Base-by-base conservation (phyloP, 2,329 filamentous ascomycete species). In the Pseudocercospora vitis region DNA sequence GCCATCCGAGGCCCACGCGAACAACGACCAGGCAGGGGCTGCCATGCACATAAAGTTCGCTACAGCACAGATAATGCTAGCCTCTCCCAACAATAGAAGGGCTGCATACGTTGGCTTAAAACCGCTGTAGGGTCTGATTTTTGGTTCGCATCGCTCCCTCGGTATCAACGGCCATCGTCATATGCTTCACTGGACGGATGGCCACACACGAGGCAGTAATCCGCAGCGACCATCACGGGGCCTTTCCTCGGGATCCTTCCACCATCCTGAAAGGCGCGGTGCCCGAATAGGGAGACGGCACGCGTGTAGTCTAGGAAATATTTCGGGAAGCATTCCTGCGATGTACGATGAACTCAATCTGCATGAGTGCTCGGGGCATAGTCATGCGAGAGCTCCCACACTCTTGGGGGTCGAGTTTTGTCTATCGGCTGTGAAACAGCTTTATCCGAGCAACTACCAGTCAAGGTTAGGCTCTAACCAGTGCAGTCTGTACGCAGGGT, bases 1-100 rank as follows among this genome's bases (percentile, higher is more conserved):
- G 37, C 37, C 19, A 24, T 40, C 37, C 37, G 37, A 40, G 37
- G 23, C 8, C 37, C 37, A 40, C 37, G 37, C 37, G 37, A 40
- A 40, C 9, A 12, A 40, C 16, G 37, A 40, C 37, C 37, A 29
- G 6, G 6, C 6, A 29, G 26, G 19, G 19, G 8, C 18, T 40
- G 21, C 9, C n/a, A 16, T 12, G 37, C 37, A 18, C 37, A 40
- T 23, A 12, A 24, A 40, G 6, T n/a, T 40, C 37, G 18, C 19
- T 40, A 24, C 37, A 23, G 37, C 35, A 40, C 35, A 40, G 18
- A 23, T 40, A 21, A 16, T 40, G 35, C 35, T 19, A 40, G 18
- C 37, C 37, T n/a, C 37, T 3, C 21, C 23, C 37, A 1, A 4
- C 12, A n/a, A n/a, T n/a, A n/a, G n/a, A n/a, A n/a, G n/a, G n/a